Base-by-base conservation (phyloP, 164 flowering plant genomes). In the Santalum album region DNA sequence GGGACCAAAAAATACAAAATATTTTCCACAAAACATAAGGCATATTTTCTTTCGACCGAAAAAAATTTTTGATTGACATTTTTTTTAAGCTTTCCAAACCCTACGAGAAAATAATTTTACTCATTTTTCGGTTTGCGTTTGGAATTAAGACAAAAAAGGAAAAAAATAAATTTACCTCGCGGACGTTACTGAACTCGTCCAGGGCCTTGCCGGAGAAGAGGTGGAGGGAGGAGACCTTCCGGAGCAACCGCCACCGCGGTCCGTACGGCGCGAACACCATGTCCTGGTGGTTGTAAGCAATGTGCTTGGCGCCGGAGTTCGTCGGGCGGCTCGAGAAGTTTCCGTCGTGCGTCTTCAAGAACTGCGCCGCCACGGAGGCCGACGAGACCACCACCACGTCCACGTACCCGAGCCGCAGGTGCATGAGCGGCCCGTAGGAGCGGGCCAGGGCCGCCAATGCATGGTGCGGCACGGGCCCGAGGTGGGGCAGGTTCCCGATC, bases 231-330 rank as follows among this genome's bases (percentile, higher is more conserved):
- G 79, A 73, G 34, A 91, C 74, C 68, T 88, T 88, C 63, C 98
- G 61, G 4, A 91, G 63, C 78, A 80, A 53, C 10, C 96, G 77
- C 98, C 98, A 91, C 58, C 86, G 58, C 2, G 89, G 77, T 0
- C 95, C 95, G 57, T 86, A 91, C 2, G 92, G 96, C 0, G 90
- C 88, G 42, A 88, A 88, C 10, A 88, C 98, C 19, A 91, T 59
- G 65, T 91, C 98, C 54, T 84, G 85, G 42, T 78, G 78, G 32
- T 88, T 80, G 56, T 88, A 88, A 6, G 90, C 90, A 0, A 88
- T 71, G 58, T 88, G 67, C 52, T 80, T 84, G 7, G 86, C 90
- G 2, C 96, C 95, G 9, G 87, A 65, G 63, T 78, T 84, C 0
- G 84, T 86, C 0, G 98, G 98, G 50, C 98, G 72, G 75, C 67